phyloP scores from a whole-genome alignment of 768 basidiomycete genomes.

The Obba rivulosa region DNA sequence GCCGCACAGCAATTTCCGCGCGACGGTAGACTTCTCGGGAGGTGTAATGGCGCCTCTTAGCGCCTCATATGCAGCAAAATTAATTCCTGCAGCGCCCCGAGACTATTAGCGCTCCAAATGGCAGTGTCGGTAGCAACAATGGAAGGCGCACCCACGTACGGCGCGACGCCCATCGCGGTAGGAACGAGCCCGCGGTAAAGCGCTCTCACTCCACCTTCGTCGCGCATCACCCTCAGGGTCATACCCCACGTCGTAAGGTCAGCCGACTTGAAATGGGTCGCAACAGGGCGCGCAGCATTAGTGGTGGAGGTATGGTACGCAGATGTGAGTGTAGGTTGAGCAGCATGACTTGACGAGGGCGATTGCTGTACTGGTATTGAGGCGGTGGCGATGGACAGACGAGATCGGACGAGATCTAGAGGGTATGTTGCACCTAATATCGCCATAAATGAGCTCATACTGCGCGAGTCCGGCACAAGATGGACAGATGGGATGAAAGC shows the following conservation, averaged over 20 bases:
- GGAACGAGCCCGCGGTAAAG: constrained; percentile 83
- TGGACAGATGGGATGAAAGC: too few species aligned
- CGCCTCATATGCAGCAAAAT: constrained; percentile 92
- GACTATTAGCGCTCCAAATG: neutral
- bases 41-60: constrained; percentile 71
- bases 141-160: constrained; percentile 48
- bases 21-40: constrained; percentile 66
- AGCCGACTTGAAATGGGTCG: constrained; percentile 37
- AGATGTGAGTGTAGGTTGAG: constrained; percentile 37
- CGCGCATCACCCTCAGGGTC: constrained; percentile 84
- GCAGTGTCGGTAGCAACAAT: neutral
- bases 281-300: constrained; percentile 19
- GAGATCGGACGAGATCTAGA: constrained; percentile 87
- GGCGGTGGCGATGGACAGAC: constrained; percentile 92
- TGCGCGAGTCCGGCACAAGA: too few species aligned
- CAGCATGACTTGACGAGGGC: constrained; percentile 20
- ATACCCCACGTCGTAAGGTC: constrained; percentile 81
- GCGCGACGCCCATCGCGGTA: constrained; percentile 86
- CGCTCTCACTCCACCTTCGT: constrained; percentile 86
- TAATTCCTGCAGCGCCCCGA: constrained; percentile 44
- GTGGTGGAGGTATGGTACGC: constrained; percentile 53
- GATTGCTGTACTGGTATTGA: constrained; percentile 40
- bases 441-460: too few species aligned
- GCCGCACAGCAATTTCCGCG: constrained; percentile 77
- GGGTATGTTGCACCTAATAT: constrained; percentile 78